phyloP scores from a whole-genome alignment of 306 rosid genomes.

The Pyrus bretschneideri region DNA sequence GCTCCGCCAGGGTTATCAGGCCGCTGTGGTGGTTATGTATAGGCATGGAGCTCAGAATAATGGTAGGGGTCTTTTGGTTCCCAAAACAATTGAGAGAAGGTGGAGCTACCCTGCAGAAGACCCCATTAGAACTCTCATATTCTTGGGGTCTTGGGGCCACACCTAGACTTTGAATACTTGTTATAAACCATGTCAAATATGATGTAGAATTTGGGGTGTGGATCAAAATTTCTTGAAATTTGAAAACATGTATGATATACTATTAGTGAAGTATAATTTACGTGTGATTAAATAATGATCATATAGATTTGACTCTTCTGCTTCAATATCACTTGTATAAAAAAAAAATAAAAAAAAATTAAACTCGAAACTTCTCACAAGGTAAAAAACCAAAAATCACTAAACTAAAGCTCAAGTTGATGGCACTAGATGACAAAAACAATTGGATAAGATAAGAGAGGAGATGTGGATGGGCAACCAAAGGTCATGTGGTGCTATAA shows the following conservation, averaged over 20 bases:
- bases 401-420: no score
- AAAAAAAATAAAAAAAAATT: no score
- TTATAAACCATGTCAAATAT: neutral
- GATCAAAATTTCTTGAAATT: neutral
- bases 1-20: constrained; percentile 20
- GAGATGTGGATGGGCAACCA: no score
- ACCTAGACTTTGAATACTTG: constrained; percentile 12
- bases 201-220: neutral
- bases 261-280: neutral
- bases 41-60: neutral
- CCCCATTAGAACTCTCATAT: constrained; percentile 44
- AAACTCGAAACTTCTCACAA: no score
- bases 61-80: constrained; percentile 1
- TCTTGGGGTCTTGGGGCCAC: constrained; percentile 48
- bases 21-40: constrained; percentile 11
- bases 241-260: neutral
- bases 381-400: no score
- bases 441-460: no score
- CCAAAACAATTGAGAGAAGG: constrained; percentile 20
- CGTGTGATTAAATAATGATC: neutral
- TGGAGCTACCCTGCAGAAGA: constrained; percentile 32
- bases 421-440: no score
- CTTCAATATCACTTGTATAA: no score
- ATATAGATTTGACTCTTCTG: neutral
- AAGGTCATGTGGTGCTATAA: no score